phyloP scores from a whole-genome alignment of 768 basidiomycete species.

The Auricularia auricula-judae region DNA sequence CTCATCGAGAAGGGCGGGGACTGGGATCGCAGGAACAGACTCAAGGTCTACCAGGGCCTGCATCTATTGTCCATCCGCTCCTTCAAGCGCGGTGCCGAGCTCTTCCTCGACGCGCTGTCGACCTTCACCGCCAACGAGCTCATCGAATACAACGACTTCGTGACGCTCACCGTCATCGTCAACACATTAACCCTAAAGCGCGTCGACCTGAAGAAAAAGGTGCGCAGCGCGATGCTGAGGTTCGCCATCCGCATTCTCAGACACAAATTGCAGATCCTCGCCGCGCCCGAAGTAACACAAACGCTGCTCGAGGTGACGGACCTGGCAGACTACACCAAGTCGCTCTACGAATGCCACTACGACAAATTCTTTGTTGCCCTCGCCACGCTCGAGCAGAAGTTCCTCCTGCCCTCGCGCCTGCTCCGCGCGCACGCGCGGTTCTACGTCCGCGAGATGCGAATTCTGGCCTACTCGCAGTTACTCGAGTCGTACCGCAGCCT shows the following conservation, averaged over 20 bases:
- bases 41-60: constrained; percentile 90
- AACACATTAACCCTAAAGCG: constrained; percentile 65
- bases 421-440: constrained; percentile 78
- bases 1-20: constrained; percentile 93
- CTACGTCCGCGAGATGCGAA: constrained; percentile 94
- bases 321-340: constrained; percentile 74
- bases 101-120: constrained; percentile 82
- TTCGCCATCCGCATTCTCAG: too few relatives aligned
- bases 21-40: constrained; percentile 93
- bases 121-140: constrained; percentile 93
- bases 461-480: constrained; percentile 83
- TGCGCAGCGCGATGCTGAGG: constrained; percentile 14
- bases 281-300: constrained; percentile 78
- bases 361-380: constrained; percentile 88
- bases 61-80: constrained; percentile 82
- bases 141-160: constrained; percentile 81
- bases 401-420: constrained; percentile 79
- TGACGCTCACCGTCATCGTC: constrained; percentile 73
- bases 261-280: constrained; percentile 48
- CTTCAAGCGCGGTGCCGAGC: constrained; percentile 76
- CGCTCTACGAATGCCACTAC: constrained; percentile 87
- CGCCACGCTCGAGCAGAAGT: constrained; percentile 78
- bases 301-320: constrained; percentile 73
- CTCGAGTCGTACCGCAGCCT: constrained; percentile 86
- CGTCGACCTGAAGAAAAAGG: constrained; percentile 88